A percentile compares a stretch with the other conserved stretches of the same genome.
phyloP scores from a whole-genome alignment of 2,329 filamentous ascomycete species.

The Neonectria ditissima region DNA sequence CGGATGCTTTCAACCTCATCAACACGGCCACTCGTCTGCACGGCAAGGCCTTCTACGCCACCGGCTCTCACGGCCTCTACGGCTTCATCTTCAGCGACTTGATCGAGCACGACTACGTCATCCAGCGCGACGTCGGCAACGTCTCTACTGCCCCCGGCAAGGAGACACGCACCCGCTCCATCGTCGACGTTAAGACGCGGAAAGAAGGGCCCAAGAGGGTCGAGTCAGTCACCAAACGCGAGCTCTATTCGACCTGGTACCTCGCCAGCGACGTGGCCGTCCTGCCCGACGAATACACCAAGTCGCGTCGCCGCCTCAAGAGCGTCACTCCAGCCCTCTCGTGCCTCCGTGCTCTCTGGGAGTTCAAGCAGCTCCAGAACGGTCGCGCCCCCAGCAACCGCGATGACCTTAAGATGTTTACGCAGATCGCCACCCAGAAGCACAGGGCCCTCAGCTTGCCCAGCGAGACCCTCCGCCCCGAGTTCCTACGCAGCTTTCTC shows the following conservation, averaged over 20 bases:
- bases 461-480: constrained; percentile 72
- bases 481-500: constrained; percentile 85
- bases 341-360: constrained; percentile 90
- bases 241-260: constrained; percentile 88
- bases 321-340: constrained; percentile 87
- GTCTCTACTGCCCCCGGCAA: constrained; percentile 67
- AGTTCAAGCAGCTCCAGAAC: constrained; percentile 71
- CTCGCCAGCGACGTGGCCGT: constrained; percentile 83
- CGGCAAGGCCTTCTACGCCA: constrained; percentile 87
- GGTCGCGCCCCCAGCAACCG: constrained; percentile 67
- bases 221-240: constrained; percentile 91
- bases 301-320: constrained; percentile 74
- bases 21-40: constrained; percentile 88
- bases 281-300: constrained; percentile 75
- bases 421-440: constrained; percentile 79
- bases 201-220: constrained; percentile 75
- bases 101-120: constrained; percentile 88
- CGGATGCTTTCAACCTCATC: constrained; percentile 79
- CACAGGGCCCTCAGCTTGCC: constrained; percentile 81
- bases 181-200: constrained; percentile 78
- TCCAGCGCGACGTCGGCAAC: constrained; percentile 87
- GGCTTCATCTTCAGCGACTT: constrained; percentile 96
- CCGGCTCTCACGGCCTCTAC: constrained; percentile 88
- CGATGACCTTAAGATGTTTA: constrained; percentile 81
- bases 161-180: constrained; percentile 82